Conservation (phyloP, 1,284 basidiomycete species). For the Sporisorium scitamineum region DNA sequence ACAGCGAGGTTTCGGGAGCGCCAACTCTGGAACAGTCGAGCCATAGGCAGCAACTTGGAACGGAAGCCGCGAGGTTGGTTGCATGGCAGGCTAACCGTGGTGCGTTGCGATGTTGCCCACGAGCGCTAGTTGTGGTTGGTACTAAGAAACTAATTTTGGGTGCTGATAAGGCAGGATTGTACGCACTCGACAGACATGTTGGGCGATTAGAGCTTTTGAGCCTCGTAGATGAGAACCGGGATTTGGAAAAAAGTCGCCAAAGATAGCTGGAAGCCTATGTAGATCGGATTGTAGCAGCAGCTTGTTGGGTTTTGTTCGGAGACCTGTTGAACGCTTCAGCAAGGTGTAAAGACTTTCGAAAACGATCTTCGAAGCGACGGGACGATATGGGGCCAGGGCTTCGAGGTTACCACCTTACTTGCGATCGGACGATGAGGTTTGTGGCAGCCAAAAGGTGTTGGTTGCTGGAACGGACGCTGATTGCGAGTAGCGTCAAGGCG, state of each 20-base stretch:
- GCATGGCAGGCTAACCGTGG: background rate
- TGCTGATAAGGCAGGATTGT: background rate
- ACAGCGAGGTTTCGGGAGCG: background rate
- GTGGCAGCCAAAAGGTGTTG: background rate
- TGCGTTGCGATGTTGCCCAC: background rate
- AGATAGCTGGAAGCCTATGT: background rate
- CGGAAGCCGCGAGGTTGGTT: background rate
- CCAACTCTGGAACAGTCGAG: background rate
- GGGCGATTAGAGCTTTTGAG: conserved; percentile 7
- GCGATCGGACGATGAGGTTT: background rate
- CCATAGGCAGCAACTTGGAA: background rate
- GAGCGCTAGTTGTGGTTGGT: background rate
- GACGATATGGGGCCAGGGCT: background rate
- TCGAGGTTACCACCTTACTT: conserved; percentile 5
- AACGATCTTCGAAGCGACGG: background rate
- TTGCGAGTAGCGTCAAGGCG: background rate
- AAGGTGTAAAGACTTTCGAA: background rate
- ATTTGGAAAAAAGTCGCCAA: background rate
- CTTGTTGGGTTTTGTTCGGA: background rate
- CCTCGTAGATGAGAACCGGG: background rate
- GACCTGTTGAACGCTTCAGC: background rate
- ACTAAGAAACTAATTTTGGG: background rate
- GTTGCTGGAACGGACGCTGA: background rate
- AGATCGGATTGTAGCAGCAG: no score
- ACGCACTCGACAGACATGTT: conserved; percentile 63